Conservation (phyloP, 1,139 yeast genomes). For the Trichomonascaceae sp. region DNA sequence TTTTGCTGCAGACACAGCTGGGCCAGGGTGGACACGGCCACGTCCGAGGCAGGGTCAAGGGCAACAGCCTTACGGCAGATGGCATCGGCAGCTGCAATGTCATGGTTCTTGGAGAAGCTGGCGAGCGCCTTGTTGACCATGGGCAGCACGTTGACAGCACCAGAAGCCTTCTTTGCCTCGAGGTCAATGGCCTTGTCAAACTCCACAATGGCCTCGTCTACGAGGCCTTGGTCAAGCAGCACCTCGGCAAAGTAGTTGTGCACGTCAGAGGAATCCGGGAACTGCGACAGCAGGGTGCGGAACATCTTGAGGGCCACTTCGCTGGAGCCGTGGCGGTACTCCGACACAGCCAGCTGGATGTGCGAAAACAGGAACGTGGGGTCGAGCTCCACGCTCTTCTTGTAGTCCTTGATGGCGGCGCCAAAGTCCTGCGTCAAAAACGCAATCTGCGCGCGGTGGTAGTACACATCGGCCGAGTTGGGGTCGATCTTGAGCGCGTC, state of each 20-base stretch:
- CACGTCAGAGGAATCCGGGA: conserved; percentile 83
- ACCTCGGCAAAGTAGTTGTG: conserved; percentile 96
- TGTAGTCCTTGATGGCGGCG: conserved; percentile 64
- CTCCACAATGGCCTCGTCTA: conserved; percentile 62
- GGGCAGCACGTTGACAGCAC: conserved; percentile 79
- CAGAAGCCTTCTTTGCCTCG: conserved; percentile 39
- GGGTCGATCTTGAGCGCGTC: conserved; percentile 62
- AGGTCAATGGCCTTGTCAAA: conserved; percentile 79
- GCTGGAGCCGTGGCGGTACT: conserved; percentile 66
- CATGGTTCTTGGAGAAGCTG: conserved; percentile 21
- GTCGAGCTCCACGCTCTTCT: conserved; percentile 62
- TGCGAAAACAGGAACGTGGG: conserved; percentile 70
- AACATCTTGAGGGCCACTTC: conserved; percentile 54
- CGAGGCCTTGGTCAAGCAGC: conserved; percentile 67
- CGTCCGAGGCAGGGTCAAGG: conserved; percentile 75
- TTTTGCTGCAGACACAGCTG: conserved; percentile 81
- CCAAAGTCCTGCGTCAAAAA: conserved; percentile 67
- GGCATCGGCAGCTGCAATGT: conserved; percentile 46
- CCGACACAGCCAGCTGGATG: conserved; percentile 86
- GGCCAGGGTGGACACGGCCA: conserved; percentile 81
- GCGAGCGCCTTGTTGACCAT: conserved; percentile 78
- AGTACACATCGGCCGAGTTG: conserved; percentile 67
- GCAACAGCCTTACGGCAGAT: conserved; percentile 67
- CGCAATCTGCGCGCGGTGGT: conserved; percentile 88
- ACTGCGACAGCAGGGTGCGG: conserved; percentile 56